Conservation (phyloP, 495 filamentous ascomycete species). For the Annulohypoxylon stygium region DNA sequence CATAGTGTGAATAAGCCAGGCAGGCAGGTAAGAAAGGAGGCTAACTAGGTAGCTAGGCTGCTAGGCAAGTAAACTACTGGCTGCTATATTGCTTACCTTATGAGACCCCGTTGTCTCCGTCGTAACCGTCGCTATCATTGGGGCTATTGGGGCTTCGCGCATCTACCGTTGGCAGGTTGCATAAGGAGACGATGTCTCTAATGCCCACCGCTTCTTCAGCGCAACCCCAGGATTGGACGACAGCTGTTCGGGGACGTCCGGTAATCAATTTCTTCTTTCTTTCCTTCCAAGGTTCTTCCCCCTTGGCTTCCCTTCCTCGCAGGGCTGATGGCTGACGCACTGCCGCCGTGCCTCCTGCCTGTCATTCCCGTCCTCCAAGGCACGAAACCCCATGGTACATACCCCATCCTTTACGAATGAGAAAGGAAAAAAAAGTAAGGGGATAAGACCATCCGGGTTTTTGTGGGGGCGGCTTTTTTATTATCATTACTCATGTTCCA, state of each 20-base stretch:
- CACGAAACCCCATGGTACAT: constrained; percentile 5
- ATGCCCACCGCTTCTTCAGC: constrained; percentile 46
- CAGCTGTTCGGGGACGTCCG: constrained; percentile 46
- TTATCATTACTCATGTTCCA: constrained; percentile 13
- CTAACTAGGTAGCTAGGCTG: no score
- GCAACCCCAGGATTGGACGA: constrained; percentile 43
- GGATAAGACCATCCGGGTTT: constrained; percentile 4
- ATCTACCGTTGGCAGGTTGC: constrained; percentile 46
- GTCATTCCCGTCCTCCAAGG: constrained; percentile 41
- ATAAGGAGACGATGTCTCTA: constrained; percentile 38
- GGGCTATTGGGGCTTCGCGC: constrained; percentile 40
- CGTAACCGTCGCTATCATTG: constrained; percentile 30
- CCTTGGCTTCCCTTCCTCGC: constrained; percentile 26
- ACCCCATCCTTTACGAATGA: constrained; percentile 23
- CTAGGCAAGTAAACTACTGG: no score
- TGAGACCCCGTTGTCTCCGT: constrained; percentile 20
- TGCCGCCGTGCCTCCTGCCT: constrained; percentile 38
- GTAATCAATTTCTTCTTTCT: constrained; percentile 26
- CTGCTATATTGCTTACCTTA: constrained; percentile 26
- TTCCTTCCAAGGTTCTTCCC: constrained; percentile 12
- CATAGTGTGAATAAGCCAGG: not conserved
- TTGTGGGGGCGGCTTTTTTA: constrained; percentile 33
- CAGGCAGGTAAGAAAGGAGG: constrained; percentile 27
- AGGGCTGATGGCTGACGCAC: constrained; percentile 47
- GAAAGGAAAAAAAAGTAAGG: constrained; percentile 9